Evolutionary conservation across 371 early-diverging fungal species (phyloP).

Genomic region (Rhizopus stolonifer): DNA sequence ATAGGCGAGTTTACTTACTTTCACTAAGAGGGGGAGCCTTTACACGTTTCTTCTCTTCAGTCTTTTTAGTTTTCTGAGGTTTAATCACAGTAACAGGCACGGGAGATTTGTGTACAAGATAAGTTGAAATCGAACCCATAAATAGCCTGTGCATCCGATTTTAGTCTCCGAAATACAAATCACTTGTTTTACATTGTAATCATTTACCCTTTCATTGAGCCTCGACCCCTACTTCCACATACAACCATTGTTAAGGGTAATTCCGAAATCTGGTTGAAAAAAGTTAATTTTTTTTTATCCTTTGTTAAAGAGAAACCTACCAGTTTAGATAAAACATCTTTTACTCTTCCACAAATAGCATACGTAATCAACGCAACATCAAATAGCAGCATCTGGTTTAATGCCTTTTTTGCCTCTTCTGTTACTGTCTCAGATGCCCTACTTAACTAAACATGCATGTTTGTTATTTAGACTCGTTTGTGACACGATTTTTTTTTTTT

Average conservation of each 20-base stretch:
- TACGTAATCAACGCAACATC: conserved; percentile 50
- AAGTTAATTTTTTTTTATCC: neutral
- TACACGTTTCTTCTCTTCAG: conserved; percentile 15
- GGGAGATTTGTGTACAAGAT: conserved; percentile 59
- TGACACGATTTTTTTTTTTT: too few relatives aligned
- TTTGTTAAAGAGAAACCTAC: conserved; percentile 24
- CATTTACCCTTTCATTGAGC: conserved; percentile 55
- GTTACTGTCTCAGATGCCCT: conserved; percentile 30
- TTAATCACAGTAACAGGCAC: conserved; percentile 61
- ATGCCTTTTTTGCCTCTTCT: conserved; percentile 28
- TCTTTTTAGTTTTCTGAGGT: conserved; percentile 44
- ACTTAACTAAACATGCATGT: conserved; percentile 17
- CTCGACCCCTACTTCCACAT: conserved; percentile 59
- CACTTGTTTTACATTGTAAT: neutral
- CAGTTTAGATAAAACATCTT: conserved; percentile 42
- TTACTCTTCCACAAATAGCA: conserved; percentile 53
- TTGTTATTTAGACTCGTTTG: neutral
- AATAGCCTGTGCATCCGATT: conserved; percentile 26
- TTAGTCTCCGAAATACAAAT: neutral
- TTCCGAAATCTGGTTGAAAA: conserved; percentile 42
- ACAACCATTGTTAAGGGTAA: conserved; percentile 55
- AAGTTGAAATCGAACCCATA: conserved; percentile 58
- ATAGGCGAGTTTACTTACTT: conserved; percentile 27
- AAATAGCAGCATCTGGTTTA: conserved; percentile 42
- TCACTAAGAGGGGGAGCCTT: conserved; percentile 33